A percentile compares a stretch with the other conserved stretches of the same genome.
phyloP scores from a whole-genome alignment of 768 basidiomycete species.

The Strobilomyces echinocephalus region DNA sequence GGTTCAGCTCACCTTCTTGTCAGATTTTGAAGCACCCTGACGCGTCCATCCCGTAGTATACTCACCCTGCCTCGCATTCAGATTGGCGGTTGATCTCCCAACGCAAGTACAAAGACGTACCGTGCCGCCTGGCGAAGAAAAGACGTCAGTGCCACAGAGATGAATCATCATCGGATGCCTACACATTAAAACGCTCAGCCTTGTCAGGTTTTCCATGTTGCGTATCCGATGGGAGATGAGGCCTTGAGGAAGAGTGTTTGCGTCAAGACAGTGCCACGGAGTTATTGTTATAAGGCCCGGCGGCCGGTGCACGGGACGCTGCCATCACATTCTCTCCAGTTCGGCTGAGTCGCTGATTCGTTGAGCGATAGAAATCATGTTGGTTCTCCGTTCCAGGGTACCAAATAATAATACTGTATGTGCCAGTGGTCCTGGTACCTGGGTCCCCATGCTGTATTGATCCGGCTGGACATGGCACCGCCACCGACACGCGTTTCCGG shows the following conservation, averaged over 20 bases:
- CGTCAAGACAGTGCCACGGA: too few species aligned
- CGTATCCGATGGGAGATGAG: neutral
- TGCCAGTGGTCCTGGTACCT: constrained; percentile 2
- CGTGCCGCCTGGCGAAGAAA: constrained; percentile 39
- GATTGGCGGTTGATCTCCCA: neutral
- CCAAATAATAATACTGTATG: neutral
- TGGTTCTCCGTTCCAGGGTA: neutral
- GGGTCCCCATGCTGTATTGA: constrained; percentile 8
- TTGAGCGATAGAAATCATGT: neutral
- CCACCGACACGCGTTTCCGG: constrained; percentile 21
- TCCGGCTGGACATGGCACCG: constrained; percentile 13
- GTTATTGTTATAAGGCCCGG: neutral
- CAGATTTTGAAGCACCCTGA: constrained; percentile 88
- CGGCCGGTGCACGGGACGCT: too few species aligned
- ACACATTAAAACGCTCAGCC: constrained; percentile 80
- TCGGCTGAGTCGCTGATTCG: neutral
- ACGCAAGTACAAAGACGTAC: constrained; percentile 23
- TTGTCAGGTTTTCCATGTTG: constrained; percentile 43
- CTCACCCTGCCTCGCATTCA: constrained; percentile 51
- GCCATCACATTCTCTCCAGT: too few species aligned
- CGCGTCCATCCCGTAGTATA: constrained; percentile 95
- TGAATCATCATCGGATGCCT: constrained; percentile 22
- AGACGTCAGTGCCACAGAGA: constrained; percentile 1
- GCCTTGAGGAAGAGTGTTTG: neutral
- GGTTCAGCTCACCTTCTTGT: constrained; percentile 69